A percentile compares a stretch with the other conserved stretches of the same genome.
These are phyloP conservation scores for Yarrowia divulgata DNA, from an alignment of 805 yeast genomes.

Conservation along the genomic window DNA sequence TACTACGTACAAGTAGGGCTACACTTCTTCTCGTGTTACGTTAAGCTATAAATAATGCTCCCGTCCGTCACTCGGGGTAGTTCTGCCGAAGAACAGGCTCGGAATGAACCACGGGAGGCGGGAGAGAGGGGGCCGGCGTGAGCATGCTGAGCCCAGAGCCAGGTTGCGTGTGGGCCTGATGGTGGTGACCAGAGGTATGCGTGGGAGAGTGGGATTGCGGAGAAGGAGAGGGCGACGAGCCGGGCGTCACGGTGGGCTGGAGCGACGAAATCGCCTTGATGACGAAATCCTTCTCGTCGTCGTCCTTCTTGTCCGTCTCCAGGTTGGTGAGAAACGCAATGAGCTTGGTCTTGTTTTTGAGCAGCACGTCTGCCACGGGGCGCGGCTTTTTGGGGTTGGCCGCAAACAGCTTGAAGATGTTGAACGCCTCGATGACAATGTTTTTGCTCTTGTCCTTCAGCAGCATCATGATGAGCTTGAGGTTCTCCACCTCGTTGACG, in stretches of 20 bases:
- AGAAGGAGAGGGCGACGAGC: slow-evolving; percentile 36
- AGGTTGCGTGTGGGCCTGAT: slow-evolving; percentile 23
- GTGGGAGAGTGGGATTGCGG: slow-evolving; percentile 40
- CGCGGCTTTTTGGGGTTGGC: slow-evolving; percentile 93
- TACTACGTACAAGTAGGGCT: slow-evolving; percentile 1
- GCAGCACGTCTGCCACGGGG: slow-evolving; percentile 77
- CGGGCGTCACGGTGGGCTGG: slow-evolving; percentile 41
- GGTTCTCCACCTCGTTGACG: slow-evolving; percentile 79
- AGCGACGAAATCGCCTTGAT: slow-evolving; percentile 67
- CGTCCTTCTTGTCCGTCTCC: slow-evolving; percentile 66
- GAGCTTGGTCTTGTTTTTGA: slow-evolving; percentile 82
- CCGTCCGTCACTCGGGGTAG: slow-evolving; percentile 23
- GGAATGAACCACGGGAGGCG: slow-evolving; percentile 42
- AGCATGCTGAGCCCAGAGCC: slow-evolving; percentile 40
- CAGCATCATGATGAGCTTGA: slow-evolving; percentile 85
- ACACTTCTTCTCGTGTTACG: neutral
- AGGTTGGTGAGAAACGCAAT: slow-evolving; percentile 72
- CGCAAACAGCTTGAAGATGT: slow-evolving; percentile 92
- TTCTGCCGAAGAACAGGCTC: slow-evolving; percentile 43
- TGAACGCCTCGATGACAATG: slow-evolving; percentile 88
- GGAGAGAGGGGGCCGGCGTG: slow-evolving; percentile 40
- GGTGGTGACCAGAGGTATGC: slow-evolving; percentile 34
- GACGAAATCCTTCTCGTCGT: slow-evolving; percentile 80
- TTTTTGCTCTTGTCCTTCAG: slow-evolving; percentile 89
- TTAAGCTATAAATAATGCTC: slow-evolving; percentile 17